Percentiles rank a stretch among this genome's conserved stretches.
Conservation (phyloP, 495 filamentous ascomycete species). For the Thermothielavioides terrestris region DNA sequence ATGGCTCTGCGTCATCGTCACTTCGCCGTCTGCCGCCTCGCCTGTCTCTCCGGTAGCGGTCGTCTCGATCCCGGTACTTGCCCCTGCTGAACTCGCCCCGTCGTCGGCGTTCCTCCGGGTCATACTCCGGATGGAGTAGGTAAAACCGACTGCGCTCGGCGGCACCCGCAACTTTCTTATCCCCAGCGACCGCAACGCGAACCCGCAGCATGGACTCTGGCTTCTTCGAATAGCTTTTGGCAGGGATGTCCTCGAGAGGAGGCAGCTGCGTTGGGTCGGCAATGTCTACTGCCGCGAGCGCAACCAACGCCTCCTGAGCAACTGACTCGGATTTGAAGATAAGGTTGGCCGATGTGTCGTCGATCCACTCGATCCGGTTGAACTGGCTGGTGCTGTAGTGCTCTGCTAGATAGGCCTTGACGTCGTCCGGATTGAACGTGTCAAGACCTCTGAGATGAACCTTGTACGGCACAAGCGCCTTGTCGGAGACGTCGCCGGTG, state of each 20-base stretch:
- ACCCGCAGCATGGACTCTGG: conserved; percentile 64
- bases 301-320: conserved; percentile 63
- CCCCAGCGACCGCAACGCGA: conserved; percentile 61
- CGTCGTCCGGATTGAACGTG: conserved; percentile 65
- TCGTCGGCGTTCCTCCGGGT: conserved; percentile 64
- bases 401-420: conserved; percentile 59
- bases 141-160: conserved; percentile 81
- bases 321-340: conserved; percentile 58
- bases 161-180: conserved; percentile 71
- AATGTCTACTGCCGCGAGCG: conserved; percentile 44
- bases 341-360: conserved; percentile 84
- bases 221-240: conserved; percentile 55
- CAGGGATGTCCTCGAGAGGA: conserved; percentile 45
- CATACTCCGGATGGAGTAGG: conserved; percentile 78
- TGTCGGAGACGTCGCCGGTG: conserved; percentile 15
- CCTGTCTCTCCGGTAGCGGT: conserved; percentile 48
- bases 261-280: conserved; percentile 38
- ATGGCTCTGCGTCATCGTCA: conserved; percentile 46
- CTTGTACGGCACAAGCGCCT: conserved; percentile 46
- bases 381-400: conserved; percentile 50
- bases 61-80: conserved; percentile 50
- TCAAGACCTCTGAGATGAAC: conserved; percentile 78
- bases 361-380: conserved; percentile 79
- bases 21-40: conserved; percentile 51
- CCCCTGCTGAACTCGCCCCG: conserved; percentile 34